Conservation (phyloP, 495 filamentous ascomycete species). For the Penicillium steckii region DNA sequence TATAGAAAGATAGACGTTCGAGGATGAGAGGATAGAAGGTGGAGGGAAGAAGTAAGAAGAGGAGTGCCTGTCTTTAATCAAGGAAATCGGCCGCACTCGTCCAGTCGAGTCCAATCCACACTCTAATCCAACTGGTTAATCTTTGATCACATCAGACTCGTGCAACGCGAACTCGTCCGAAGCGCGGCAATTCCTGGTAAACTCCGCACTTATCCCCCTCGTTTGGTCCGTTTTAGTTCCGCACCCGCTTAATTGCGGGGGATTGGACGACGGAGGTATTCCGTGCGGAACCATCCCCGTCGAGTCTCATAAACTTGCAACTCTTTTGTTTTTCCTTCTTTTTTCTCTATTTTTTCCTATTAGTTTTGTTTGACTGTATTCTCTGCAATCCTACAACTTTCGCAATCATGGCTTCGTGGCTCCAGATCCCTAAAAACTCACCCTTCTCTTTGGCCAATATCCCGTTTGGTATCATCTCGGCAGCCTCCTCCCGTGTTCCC, state of each 20-base stretch:
- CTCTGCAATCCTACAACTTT: too few species aligned
- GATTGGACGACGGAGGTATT: slow-evolving; percentile 28
- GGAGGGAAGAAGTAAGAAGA: slow-evolving; percentile 3
- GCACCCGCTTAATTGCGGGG: slow-evolving; percentile 27
- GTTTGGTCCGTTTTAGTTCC: slow-evolving; percentile 12
- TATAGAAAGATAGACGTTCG: too few species aligned
- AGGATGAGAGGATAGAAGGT: background rate
- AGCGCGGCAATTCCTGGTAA: slow-evolving; percentile 20
- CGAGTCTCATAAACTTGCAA: background rate
- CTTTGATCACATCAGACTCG: background rate
- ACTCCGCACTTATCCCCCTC: background rate
- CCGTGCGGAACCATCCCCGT: slow-evolving; percentile 14
- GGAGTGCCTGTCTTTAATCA: slow-evolving; percentile 4
- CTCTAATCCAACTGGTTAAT: background rate
- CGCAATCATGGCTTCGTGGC: slow-evolving; percentile 60
- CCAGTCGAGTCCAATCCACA: too few species aligned
- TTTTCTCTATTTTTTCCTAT: background rate
- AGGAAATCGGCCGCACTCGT: background rate
- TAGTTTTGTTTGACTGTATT: background rate
- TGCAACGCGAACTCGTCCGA: background rate
- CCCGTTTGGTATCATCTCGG: slow-evolving; percentile 85
- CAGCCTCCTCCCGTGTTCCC: slow-evolving; percentile 54
- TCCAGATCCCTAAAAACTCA: slow-evolving; percentile 60
- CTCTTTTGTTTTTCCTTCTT: slow-evolving; percentile 5
- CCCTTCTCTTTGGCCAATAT: slow-evolving; percentile 88